Evolutionary conservation across 306 rosid species (phyloP).

Genomic region (Castanea crenata): DNA sequence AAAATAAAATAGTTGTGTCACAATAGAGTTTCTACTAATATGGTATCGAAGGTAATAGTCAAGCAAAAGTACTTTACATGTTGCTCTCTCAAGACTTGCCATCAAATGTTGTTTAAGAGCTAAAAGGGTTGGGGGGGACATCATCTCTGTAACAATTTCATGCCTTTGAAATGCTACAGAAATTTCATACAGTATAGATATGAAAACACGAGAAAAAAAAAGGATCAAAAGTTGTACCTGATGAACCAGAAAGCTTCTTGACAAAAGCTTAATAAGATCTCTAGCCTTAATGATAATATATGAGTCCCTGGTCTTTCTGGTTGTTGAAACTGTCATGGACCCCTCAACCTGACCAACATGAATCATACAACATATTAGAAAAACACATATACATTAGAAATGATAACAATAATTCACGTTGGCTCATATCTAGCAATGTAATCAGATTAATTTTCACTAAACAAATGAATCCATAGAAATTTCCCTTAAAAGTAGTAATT

Average conservation of each 20-base stretch:
- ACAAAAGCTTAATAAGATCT: too few relatives aligned
- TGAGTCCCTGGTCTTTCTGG: too few relatives aligned
- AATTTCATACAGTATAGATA: neutral
- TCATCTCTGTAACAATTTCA: neutral
- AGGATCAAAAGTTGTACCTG: slow-evolving; percentile 40
- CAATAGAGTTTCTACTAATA: neutral
- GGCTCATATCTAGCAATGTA: too few relatives aligned
- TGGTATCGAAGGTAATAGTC: neutral
- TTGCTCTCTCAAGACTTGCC: neutral
- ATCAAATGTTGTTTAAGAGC: too few relatives aligned
- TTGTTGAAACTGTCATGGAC: too few relatives aligned
- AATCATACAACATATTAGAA: neutral
- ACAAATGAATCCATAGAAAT: too few relatives aligned
- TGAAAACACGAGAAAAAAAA: neutral
- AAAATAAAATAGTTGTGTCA: neutral
- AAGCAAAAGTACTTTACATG: neutral
- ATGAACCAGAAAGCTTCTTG: slow-evolving; percentile 21
- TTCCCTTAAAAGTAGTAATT: too few relatives aligned
- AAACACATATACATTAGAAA: neutral
- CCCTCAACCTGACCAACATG: slow-evolving; percentile 51
- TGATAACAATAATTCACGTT: too few relatives aligned
- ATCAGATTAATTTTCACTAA: too few relatives aligned
- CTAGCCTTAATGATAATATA: too few relatives aligned
- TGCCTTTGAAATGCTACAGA: too few relatives aligned
- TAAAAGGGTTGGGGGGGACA: too few relatives aligned